Evolutionary conservation across 2,329 filamentous ascomycete genomes (phyloP).

Genomic region (Diatrype stigma): DNA sequence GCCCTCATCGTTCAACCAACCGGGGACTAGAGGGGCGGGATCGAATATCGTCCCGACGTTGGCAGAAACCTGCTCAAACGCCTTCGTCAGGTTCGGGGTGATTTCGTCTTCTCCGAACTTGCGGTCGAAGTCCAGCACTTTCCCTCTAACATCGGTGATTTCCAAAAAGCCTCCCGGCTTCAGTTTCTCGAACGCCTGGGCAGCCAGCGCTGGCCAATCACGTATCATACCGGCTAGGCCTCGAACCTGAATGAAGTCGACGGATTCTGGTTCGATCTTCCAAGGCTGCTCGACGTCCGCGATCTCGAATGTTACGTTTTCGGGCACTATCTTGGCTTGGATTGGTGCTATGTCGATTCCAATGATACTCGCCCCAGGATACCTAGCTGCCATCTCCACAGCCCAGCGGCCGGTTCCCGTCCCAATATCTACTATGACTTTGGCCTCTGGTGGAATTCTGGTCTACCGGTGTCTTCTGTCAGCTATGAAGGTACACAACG

Average conservation of each 20-base stretch:
- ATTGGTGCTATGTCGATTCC: slow-evolving; percentile 38
- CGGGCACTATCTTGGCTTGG: slow-evolving; percentile 44
- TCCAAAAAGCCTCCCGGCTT: slow-evolving; percentile 42
- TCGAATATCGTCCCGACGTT: slow-evolving; percentile 35
- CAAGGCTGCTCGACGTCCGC: slow-evolving; percentile 52
- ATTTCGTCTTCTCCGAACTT: slow-evolving; percentile 26
- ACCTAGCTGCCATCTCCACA: slow-evolving; percentile 36
- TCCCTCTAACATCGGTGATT: slow-evolving; percentile 37
- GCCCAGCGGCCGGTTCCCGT: slow-evolving; percentile 40
- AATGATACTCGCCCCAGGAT: slow-evolving; percentile 35
- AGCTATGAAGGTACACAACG: background rate
- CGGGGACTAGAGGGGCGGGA: slow-evolving; percentile 31
- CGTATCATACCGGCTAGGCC: slow-evolving; percentile 42
- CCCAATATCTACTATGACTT: slow-evolving; percentile 38
- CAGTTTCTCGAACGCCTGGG: slow-evolving; percentile 34
- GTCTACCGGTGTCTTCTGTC: slow-evolving; percentile 6
- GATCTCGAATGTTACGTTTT: slow-evolving; percentile 56
- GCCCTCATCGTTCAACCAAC: slow-evolving; percentile 32
- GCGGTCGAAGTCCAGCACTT: slow-evolving; percentile 36
- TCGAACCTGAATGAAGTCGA: slow-evolving; percentile 41
- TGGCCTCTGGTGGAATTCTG: slow-evolving; percentile 21
- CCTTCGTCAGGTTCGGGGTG: slow-evolving; percentile 31
- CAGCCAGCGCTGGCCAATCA: slow-evolving; percentile 34
- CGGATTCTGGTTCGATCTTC: slow-evolving; percentile 23
- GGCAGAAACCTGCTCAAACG: slow-evolving; percentile 23